Base-by-base conservation (phyloP, 78 protist species). In the Creolimax fragrantissima region DNA sequence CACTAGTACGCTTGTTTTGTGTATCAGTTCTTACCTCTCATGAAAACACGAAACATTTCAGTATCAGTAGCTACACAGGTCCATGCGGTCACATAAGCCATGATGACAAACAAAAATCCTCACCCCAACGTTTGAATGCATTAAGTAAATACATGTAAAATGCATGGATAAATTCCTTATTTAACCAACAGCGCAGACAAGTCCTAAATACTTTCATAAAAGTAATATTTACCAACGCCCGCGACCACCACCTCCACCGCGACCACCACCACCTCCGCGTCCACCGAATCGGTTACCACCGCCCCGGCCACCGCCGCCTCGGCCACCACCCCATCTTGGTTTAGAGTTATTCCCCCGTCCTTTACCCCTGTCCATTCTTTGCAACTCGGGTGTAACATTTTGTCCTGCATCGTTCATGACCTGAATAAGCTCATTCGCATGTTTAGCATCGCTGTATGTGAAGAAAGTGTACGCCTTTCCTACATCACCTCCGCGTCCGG, bases 381-480 rank as follows among this genome's bases (percentile, higher is more conserved):
- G 84, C 3, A 91, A 42, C 39, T 91, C 92, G 43, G 88, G 88
- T 7, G 92, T 35, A 3, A 91, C 88, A 35, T 91, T 43, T 47
- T 91, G 85, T 4, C 84, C 43, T 45, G 91, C 95, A 88, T 95
- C 94, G 5, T 3, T 3, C 37, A 96, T 45, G 24, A 94, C 44
- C 3, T 45, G 0, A 36, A 94, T 11, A 44, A 95, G 84, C 3
- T 90, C 94, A 37, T 84, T 37, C 2, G 92, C 93, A 32, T 90
- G 47, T 24, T 42, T 3, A 17, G 3, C 37, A 41, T 58, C 41
- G 5, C 67, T 88, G 47, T 17, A 3, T 2, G 96, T 94, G 94
- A 97, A 90, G 91, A 97, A 92, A 35, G 97, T 84, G 96, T 84
- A 88, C 3, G 98, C 94, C 4, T 41, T 45, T 32, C 98, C 98